Evolutionary conservation across 2,329 filamentous ascomycete species (phyloP), one percentile per base, ranked within the genome.

Genomic region (Alternaria ventricosa): DNA sequence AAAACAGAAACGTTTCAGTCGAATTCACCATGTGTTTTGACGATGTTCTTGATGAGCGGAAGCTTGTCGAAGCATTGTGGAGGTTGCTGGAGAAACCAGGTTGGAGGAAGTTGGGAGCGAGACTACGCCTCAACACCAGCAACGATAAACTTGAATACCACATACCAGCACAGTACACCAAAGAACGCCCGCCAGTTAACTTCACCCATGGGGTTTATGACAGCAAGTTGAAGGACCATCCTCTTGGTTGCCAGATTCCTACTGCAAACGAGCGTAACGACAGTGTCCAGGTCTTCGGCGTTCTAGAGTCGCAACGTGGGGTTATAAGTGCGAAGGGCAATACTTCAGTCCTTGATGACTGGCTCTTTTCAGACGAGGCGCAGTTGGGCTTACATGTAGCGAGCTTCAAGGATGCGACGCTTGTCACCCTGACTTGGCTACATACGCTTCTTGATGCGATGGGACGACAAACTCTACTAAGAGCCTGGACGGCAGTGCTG

Each of bases 31-130:
- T 85, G 30, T 73, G 75, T 5, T 86, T 85, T 66, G 80, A 86
- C 60, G 81, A 83, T 60, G 82, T 84, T 3, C 77, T 86, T 4
- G 83, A 86, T 59, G 66, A 78, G 0, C 66, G 80, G 0, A 82
- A 75, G 47, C 74, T 86, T 2, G 71, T 74, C 3, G 57, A 46
- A 5, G 70, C 82, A 1, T 71, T 86, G 1, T 69, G 73, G 11
- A 70, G 66, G 13, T 69, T 86, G 15, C 65, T 86, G 8, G 75
- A 82, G 13, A 80, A 77, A 8, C 82, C 80, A 1, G 81, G 82
- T 28, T 86, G 84, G 84, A 78, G 77, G 28, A 84, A 83, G 62
- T 66, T 86, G 2, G 84, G 82, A 0, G 84, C 82, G 5, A 77
- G 84, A 6, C 63, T 85, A 28, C 74, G 83, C 30, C 57, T 74